These are phyloP conservation scores for Forsythia viridissima DNA, from an alignment of 257 asterid species.

Conservation along the genomic window DNA sequence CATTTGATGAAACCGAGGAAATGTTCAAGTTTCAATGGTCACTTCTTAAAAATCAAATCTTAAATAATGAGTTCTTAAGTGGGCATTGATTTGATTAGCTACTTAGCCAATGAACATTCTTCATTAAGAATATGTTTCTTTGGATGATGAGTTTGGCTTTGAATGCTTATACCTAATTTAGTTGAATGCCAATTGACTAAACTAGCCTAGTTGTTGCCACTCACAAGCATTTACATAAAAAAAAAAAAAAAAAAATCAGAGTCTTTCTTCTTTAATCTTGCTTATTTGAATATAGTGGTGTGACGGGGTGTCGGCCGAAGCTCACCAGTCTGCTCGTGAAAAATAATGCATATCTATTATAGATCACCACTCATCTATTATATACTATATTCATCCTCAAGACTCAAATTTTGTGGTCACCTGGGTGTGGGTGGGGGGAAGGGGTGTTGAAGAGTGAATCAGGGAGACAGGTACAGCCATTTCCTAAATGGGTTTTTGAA, in stretches of 20 bases:
- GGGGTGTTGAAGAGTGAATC: background rate
- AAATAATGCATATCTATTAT: background rate
- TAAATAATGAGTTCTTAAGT: background rate
- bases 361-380: no score
- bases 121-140: constrained; percentile 11
- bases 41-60: constrained; percentile 9
- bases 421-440: background rate
- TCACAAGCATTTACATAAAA: background rate
- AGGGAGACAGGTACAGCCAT: constrained; percentile 15
- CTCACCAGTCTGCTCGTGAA: background rate
- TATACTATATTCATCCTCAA: background rate
- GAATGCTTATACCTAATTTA: background rate
- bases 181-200: background rate
- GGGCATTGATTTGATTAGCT: background rate
- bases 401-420: background rate
- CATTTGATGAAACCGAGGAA: background rate
- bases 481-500: background rate
- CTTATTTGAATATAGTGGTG: background rate
- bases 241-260: background rate
- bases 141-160: constrained; percentile 8
- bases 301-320: background rate
- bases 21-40: constrained; percentile 12
- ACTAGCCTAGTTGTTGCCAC: background rate
- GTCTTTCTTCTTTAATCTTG: background rate
- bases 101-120: constrained; percentile 11